Evolutionary conservation across 106 monocot species (phyloP), one percentile per base, ranked within the genome.

Genomic region (Hemerocallis citrina): DNA sequence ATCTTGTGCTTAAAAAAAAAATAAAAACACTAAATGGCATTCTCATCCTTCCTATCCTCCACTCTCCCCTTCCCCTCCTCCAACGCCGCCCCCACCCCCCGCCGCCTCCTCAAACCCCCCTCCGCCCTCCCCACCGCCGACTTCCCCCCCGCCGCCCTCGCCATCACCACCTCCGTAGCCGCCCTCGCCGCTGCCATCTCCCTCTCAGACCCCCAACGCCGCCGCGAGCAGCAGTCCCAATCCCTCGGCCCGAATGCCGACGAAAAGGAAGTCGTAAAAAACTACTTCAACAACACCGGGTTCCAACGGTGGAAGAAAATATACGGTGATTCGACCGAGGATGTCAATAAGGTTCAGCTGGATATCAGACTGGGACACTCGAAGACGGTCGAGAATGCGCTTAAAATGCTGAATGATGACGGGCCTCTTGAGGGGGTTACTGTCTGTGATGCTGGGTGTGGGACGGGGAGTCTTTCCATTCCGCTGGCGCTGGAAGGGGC

Each of bases 371-470:
- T 79, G 36, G 91, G 96, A 55, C 96, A 98, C 84, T 63, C 91
- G 59, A 79, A 88, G 74, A 92, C 96, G 34, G 87, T 96, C 40
- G 84, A 84, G 32, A 92, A 66, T 65, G 41, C 96, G 33, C 67
- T 98, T 61, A 25, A 57, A 39, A 88, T 98, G 88, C 87, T 98
- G 55, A 79, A 64, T 17, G 84, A 88, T 38, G 68, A 49, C 56
- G 67, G 81, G 0, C 57, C 76, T 6, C 75, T 92, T 24, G 29
- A 75, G 58, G 91, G 96, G 20, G 54, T 87, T 45, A 79, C 84
- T 28, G 61, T 98, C 72, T 98, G 96, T 77, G 96, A 98, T 63
- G 96, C 96, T n/a, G 96, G 96, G 14, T 98, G 96, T 57, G 96
- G 96, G 29, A 89, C 83, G 2, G 96, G 96, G 3, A 88, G 79